These are phyloP conservation scores for Claviceps sorghi DNA, from an alignment of 2,329 filamentous ascomycete species.

Conservation along the genomic window DNA sequence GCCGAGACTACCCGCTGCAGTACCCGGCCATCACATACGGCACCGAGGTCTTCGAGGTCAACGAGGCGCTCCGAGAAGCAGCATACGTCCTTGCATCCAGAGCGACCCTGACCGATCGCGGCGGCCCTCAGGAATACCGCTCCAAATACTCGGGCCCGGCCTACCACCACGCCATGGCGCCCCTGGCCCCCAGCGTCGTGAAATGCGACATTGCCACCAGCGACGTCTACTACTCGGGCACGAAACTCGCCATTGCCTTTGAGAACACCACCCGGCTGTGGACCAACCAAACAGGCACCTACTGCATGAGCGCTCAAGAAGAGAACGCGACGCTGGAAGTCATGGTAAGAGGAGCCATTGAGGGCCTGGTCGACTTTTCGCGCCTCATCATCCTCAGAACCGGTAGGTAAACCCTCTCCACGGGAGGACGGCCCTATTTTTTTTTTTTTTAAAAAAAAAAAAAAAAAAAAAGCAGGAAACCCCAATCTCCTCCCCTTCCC, in stretches of 20 bases:
- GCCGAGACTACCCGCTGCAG: constrained; percentile 35
- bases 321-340: constrained; percentile 57
- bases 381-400: constrained; percentile 55
- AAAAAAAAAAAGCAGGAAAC: neutral
- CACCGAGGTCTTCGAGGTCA: constrained; percentile 56
- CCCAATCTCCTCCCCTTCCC: neutral
- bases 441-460: too few species aligned
- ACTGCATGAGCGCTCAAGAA: constrained; percentile 60
- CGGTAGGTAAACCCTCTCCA: constrained; percentile 16
- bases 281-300: constrained; percentile 53
- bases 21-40: constrained; percentile 49
- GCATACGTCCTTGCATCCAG: constrained; percentile 36
- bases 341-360: constrained; percentile 42
- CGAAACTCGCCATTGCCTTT: constrained; percentile 45
- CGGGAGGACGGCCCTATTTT: neutral
- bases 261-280: constrained; percentile 47
- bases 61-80: constrained; percentile 38
- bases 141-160: constrained; percentile 32
- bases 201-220: constrained; percentile 55
- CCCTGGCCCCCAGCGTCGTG: constrained; percentile 37
- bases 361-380: constrained; percentile 47
- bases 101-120: constrained; percentile 38
- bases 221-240: constrained; percentile 58
- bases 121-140: constrained; percentile 36
- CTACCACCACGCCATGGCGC: constrained; percentile 25